Conservation (phyloP, 2,329 filamentous ascomycete species). For the Colletotrichum kahawae region DNA sequence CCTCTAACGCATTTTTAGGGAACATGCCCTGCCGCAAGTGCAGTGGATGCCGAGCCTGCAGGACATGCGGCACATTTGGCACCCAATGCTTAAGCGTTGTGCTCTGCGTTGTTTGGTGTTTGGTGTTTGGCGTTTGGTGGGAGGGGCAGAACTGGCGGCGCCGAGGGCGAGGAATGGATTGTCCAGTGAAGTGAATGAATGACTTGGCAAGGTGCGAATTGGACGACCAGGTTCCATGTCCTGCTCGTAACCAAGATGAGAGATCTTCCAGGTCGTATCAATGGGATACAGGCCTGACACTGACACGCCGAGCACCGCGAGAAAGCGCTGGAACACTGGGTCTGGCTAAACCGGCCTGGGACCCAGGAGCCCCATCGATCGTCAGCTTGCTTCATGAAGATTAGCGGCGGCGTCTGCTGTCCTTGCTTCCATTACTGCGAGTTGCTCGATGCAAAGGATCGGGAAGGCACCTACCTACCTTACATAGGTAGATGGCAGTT, state of each 20-base stretch:
- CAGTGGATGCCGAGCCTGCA: conserved; percentile 19
- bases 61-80: conserved; percentile 17
- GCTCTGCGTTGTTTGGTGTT: not conserved
- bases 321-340: conserved; percentile 1
- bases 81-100: conserved; percentile 15
- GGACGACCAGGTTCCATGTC: not conserved
- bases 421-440: not conserved
- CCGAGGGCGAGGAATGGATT: not conserved
- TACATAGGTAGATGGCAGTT: too few species aligned
- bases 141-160: not conserved
- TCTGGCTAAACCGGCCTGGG: not conserved
- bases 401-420: conserved; percentile 1
- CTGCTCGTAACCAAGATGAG: not conserved
- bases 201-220: not conserved
- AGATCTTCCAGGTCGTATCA: not conserved
- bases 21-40: conserved; percentile 11
- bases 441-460: not conserved
- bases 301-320: not conserved
- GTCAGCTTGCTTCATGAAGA: conserved; percentile 1
- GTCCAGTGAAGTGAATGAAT: not conserved
- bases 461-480: not conserved
- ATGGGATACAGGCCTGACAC: not conserved
- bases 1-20: conserved; percentile 3
- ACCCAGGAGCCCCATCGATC: not conserved
- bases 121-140: not conserved